A percentile compares a stretch with the other conserved stretches of the same genome.
Conservation (phyloP, 2,329 filamentous ascomycete species). For the Botrytis squamosa region DNA sequence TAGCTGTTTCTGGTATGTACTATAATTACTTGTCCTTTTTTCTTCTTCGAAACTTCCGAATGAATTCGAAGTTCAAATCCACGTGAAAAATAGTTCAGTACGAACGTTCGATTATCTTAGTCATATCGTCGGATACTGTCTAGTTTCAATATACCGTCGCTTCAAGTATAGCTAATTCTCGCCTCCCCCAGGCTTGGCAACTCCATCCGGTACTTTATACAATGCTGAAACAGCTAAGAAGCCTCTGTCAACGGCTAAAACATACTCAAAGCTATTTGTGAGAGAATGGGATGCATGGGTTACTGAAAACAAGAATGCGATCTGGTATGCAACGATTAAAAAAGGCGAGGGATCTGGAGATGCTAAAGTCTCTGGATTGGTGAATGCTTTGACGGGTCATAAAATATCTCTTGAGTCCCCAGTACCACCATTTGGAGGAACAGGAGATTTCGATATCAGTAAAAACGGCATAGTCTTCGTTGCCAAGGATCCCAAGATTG, state of each 20-base stretch:
- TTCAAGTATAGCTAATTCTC: slow-evolving; percentile 2
- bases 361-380: slow-evolving; percentile 46
- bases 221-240: slow-evolving; percentile 62
- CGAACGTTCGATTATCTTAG: background rate
- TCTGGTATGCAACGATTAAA: slow-evolving; percentile 69
- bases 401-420: slow-evolving; percentile 58
- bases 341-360: slow-evolving; percentile 33
- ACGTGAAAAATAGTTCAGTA: background rate
- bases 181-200: slow-evolving; percentile 53
- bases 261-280: slow-evolving; percentile 74
- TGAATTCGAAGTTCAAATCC: background rate
- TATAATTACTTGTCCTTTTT: background rate
- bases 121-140: background rate
- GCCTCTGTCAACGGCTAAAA: slow-evolving; percentile 61
- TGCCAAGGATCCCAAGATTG: slow-evolving; percentile 69
- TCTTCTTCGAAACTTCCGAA: background rate
- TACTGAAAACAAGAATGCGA: slow-evolving; percentile 64
- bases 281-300: slow-evolving; percentile 82
- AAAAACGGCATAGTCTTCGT: slow-evolving; percentile 67
- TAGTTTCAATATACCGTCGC: background rate
- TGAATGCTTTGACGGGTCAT: slow-evolving; percentile 58
- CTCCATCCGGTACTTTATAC: slow-evolving; percentile 66
- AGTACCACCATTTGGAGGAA: slow-evolving; percentile 74
- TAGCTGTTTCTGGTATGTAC: slow-evolving; percentile 49
- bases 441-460: slow-evolving; percentile 77